A percentile compares a stretch with the other conserved stretches of the same genome.
Conservation (phyloP, 2,329 filamentous ascomycete species). For the Zymoseptoria crescenta region DNA sequence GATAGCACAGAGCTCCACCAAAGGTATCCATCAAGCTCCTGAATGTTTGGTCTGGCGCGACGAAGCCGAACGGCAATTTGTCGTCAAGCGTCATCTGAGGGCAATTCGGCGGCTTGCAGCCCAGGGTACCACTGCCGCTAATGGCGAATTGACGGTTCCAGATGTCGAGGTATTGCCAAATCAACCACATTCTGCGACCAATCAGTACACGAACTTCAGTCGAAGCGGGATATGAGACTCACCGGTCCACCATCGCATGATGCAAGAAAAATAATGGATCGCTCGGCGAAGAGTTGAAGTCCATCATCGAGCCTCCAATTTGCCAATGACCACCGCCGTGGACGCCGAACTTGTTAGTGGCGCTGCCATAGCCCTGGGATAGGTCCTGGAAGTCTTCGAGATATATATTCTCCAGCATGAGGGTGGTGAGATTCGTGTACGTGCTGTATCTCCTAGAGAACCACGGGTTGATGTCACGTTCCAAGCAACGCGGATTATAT, state of each 20-base stretch:
- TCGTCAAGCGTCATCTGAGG: slow-evolving; percentile 41
- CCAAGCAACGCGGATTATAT: slow-evolving; percentile 17
- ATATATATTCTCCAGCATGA: slow-evolving; percentile 15
- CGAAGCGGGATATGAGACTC: not conserved
- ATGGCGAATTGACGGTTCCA: slow-evolving; percentile 33
- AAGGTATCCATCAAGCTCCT: slow-evolving; percentile 27
- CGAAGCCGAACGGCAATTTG: slow-evolving; percentile 29
- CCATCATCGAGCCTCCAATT: slow-evolving; percentile 39
- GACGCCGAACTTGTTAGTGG: slow-evolving; percentile 25
- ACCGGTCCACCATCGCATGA: slow-evolving; percentile 36
- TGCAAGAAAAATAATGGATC: slow-evolving; percentile 46
- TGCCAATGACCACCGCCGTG: slow-evolving; percentile 44
- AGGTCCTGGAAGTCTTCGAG: slow-evolving; percentile 24
- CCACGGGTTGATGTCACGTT: slow-evolving; percentile 19
- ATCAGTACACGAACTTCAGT: slow-evolving; percentile 10
- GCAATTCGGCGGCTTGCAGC: slow-evolving; percentile 36
- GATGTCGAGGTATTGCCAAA: slow-evolving; percentile 44
- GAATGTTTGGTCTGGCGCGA: slow-evolving; percentile 19
- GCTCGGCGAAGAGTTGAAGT: slow-evolving; percentile 39
- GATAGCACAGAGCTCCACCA: slow-evolving; percentile 27
- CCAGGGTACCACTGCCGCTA: slow-evolving; percentile 39
- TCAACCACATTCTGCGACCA: slow-evolving; percentile 41
- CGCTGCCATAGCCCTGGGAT: slow-evolving; percentile 24
- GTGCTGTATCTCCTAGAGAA: slow-evolving; percentile 17
- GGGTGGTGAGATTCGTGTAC: slow-evolving; percentile 14